These are phyloP conservation scores for Petunia secreta DNA, from an alignment of 257 asterid species.

Conservation along the genomic window DNA sequence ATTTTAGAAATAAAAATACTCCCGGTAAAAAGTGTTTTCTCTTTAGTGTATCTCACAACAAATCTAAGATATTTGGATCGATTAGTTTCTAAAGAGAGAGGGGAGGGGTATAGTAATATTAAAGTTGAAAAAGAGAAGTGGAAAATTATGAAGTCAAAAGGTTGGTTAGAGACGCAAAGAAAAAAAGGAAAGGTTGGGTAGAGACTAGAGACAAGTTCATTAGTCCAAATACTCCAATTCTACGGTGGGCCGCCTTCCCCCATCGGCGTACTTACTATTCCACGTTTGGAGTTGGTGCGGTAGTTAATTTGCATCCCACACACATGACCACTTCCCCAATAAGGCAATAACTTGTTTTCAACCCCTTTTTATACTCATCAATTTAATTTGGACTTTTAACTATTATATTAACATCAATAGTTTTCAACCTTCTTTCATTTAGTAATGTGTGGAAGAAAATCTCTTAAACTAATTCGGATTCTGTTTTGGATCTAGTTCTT, in stretches of 20 bases:
- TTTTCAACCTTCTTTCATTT: no score
- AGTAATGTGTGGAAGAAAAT: no score
- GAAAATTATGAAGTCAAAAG: neutral
- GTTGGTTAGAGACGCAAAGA: neutral
- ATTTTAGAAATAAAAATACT: no score
- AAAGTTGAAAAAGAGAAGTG: neutral
- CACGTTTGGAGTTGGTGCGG: conserved; percentile 6
- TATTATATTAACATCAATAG: no score
- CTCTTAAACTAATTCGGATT: no score
- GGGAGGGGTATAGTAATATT: neutral
- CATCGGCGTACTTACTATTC: neutral
- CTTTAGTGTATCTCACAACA: no score
- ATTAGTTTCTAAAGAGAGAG: neutral
- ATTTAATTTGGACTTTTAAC: no score
- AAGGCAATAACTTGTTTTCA: no score
- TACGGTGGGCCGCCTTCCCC: neutral
- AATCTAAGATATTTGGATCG: no score
- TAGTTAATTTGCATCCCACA: neutral
- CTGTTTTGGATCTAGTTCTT: no score
- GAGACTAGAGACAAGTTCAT: neutral
- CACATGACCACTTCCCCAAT: neutral
- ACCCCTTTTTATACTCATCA: no score
- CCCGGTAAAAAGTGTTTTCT: no score
- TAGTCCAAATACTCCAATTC: neutral
- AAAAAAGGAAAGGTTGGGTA: neutral